Percentiles rank a stretch among this genome's conserved stretches.
phyloP scores from a whole-genome alignment of 2,329 filamentous ascomycete species.

The Dactylonectria macrodidyma region DNA sequence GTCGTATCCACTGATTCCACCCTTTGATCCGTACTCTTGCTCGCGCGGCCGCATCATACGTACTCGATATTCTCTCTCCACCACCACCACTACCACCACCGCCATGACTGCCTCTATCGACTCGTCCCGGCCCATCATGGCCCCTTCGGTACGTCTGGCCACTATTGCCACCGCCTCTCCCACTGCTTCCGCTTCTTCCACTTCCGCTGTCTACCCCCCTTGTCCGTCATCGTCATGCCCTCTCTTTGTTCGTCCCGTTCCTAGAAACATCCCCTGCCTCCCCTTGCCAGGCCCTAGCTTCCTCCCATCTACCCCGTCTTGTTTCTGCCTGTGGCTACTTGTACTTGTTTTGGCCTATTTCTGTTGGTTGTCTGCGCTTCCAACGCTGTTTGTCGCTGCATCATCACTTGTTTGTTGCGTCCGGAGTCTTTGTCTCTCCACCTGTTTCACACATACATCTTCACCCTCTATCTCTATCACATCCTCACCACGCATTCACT shows the following conservation, averaged over 20 bases:
- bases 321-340: not conserved
- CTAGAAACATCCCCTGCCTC: not conserved
- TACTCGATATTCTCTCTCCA: constrained; percentile 32
- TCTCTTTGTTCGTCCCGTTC: not conserved
- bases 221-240: constrained; percentile 8
- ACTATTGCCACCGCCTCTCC: constrained; percentile 20
- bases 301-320: not conserved
- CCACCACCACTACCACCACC: constrained; percentile 69
- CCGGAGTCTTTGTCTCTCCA: constrained; percentile 3
- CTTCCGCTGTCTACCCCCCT: not conserved
- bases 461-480: constrained; percentile 18
- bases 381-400: not conserved
- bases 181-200: constrained; percentile 5
- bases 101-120: constrained; percentile 73
- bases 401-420: not conserved
- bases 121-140: constrained; percentile 74
- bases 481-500: constrained; percentile 10
- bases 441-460: constrained; percentile 7
- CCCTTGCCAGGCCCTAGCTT: constrained; percentile 3
- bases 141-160: constrained; percentile 68
- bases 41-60: constrained; percentile 34
- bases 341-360: not conserved
- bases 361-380: not conserved
- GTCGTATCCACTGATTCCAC: constrained; percentile 31
- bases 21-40: constrained; percentile 3